Conservation (phyloP, 129 eudicot genomes). For the Artemisia argyi region DNA sequence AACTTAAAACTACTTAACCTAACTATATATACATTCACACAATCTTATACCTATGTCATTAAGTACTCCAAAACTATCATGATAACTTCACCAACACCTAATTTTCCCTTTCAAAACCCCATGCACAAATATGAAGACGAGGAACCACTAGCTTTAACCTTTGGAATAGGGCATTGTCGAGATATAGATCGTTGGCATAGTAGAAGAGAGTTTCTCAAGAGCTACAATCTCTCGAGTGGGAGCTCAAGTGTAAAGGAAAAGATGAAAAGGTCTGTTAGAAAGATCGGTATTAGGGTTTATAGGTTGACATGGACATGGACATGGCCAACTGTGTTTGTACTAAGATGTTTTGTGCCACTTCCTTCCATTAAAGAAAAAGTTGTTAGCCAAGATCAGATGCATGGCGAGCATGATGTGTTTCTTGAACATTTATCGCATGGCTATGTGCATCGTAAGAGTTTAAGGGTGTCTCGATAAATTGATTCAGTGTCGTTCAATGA, state of each 20-base stretch:
- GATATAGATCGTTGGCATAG: conserved; percentile 34
- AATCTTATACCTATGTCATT: conserved; percentile 1
- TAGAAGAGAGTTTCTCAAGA: conserved; percentile 38
- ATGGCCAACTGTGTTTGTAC: conserved; percentile 35
- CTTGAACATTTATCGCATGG: conserved; percentile 17
- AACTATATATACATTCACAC: conserved; percentile 18
- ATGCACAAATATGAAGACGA: conserved; percentile 21
- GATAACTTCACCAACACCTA: conserved; percentile 31
- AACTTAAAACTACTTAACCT: conserved; percentile 8
- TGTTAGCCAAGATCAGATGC: conserved; percentile 5
- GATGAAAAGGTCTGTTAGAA: conserved; percentile 29
- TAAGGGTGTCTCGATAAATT: neutral
- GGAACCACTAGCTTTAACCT: conserved; percentile 12
- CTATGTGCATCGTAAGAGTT: neutral
- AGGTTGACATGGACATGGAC: conserved; percentile 24
- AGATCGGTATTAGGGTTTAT: conserved; percentile 29
- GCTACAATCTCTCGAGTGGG: conserved; percentile 23
- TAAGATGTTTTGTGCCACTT: conserved; percentile 38
- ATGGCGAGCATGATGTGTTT: conserved; percentile 20
- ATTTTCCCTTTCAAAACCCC: conserved; percentile 1
- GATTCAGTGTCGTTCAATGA: no score
- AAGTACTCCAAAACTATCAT: conserved; percentile 11
- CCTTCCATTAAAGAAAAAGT: conserved; percentile 20
- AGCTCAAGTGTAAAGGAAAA: conserved; percentile 22
- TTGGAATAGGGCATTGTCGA: conserved; percentile 10